Percentiles rank a stretch among this genome's conserved stretches.
These are phyloP conservation scores for Scortechinia acanthostroma DNA, from an alignment of 2,329 filamentous ascomycete species.

Conservation along the genomic window DNA sequence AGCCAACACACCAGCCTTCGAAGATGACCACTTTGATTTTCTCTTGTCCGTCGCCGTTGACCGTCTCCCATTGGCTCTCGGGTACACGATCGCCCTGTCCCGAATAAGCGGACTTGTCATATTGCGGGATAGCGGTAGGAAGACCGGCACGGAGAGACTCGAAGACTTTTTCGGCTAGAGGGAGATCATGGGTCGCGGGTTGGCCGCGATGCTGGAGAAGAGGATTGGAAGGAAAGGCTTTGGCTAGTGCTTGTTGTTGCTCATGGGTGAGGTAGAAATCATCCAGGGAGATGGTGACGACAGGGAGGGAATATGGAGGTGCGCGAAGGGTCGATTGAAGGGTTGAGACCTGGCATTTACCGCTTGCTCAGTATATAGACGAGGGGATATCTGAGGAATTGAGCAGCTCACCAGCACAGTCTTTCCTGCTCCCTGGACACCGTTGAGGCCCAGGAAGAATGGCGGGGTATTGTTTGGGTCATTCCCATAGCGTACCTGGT, in stretches of 20 bases:
- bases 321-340: conserved; percentile 43
- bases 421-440: conserved; percentile 87
- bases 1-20: conserved; percentile 88
- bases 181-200: conserved; percentile 69
- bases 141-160: conserved; percentile 38
- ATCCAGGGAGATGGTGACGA: conserved; percentile 75
- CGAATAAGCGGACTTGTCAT: conserved; percentile 74
- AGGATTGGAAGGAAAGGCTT: conserved; percentile 60
- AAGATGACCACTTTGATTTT: conserved; percentile 66
- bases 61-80: conserved; percentile 47
- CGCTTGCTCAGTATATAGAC: background rate
- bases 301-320: conserved; percentile 45
- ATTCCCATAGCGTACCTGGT: conserved; percentile 30
- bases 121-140: conserved; percentile 58
- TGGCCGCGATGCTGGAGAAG: conserved; percentile 78
- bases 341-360: background rate
- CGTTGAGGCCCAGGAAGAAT: conserved; percentile 82
- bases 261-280: conserved; percentile 78
- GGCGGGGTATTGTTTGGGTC: conserved; percentile 38
- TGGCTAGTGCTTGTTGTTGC: conserved; percentile 59
- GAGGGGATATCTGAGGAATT: too few species aligned
- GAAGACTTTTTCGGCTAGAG: conserved; percentile 58
- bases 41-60: conserved; percentile 40
- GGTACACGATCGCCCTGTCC: conserved; percentile 73
- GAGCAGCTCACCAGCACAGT: conserved; percentile 67